Evolutionary conservation across 768 basidiomycete genomes (phyloP).

Genomic region (Hirschioporus abietinus): DNA sequence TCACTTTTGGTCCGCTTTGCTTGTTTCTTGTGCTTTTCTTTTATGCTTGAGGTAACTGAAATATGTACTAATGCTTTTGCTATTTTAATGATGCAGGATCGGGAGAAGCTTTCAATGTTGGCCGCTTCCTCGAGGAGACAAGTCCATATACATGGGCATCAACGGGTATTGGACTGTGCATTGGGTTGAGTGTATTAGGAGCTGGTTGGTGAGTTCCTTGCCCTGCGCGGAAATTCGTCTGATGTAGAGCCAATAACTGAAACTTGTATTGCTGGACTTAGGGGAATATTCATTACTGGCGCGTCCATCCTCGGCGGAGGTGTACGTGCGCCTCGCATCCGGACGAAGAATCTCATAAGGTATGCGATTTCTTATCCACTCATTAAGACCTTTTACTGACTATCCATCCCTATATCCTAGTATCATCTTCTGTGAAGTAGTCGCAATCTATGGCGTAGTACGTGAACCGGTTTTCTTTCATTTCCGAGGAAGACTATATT

Average conservation of each 20-base stretch:
- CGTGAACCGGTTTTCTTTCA: conserved; percentile 24
- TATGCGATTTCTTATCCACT: conserved; percentile 26
- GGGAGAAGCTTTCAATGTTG: conserved; percentile 91
- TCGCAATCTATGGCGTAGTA: conserved; percentile 96
- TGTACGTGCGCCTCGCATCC: conserved; percentile 87
- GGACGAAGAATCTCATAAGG: conserved; percentile 98
- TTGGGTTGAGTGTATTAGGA: conserved; percentile 89
- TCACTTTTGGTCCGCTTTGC: conserved; percentile 2
- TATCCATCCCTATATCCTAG: conserved; percentile 34
- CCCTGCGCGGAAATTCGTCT: neutral
- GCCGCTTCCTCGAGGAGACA: conserved; percentile 88
- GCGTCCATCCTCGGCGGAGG: conserved; percentile 96
- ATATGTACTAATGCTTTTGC: conserved; percentile 11
- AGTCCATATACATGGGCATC: conserved; percentile 93
- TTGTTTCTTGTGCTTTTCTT: neutral
- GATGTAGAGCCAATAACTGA: neutral
- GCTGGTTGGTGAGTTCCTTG: conserved; percentile 78
- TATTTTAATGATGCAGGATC: conserved; percentile 44
- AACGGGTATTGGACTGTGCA: conserved; percentile 86
- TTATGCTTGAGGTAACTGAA: neutral
- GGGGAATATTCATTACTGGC: conserved; percentile 98
- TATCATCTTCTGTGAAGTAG: conserved; percentile 99
- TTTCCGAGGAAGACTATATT: neutral
- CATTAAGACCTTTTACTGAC: neutral
- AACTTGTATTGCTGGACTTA: conserved; percentile 25